phyloP scores from a whole-genome alignment of 768 basidiomycete genomes.

The Tricholoma matsutake region DNA sequence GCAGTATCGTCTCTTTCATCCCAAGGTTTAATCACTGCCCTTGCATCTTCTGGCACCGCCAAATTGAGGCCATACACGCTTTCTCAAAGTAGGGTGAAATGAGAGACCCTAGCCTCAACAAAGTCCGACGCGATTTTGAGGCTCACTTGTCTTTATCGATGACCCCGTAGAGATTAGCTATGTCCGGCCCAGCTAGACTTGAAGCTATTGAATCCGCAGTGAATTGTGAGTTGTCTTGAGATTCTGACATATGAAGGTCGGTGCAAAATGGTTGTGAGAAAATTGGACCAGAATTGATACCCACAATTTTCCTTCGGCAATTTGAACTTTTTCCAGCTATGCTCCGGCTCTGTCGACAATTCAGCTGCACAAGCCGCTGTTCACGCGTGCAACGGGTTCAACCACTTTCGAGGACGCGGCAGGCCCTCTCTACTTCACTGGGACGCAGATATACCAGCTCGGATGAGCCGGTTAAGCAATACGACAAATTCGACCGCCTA shows the following conservation, averaged over 20 bases:
- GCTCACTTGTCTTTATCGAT: conserved; percentile 70
- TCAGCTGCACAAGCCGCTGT: conserved; percentile 13
- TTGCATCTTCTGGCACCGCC: conserved; percentile 77
- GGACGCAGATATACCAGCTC: conserved; percentile 16
- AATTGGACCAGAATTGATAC: not conserved
- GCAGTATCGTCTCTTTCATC: conserved; percentile 66
- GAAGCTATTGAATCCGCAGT: conserved; percentile 39
- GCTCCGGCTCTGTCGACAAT: conserved; percentile 20
- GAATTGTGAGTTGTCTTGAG: conserved; percentile 23
- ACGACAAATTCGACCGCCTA: conserved; percentile 19
- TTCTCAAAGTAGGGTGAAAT: conserved; percentile 25
- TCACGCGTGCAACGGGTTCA: conserved; percentile 30
- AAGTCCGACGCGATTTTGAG: not conserved
- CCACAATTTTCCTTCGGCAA: conserved; percentile 7
- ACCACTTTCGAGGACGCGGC: not conserved
- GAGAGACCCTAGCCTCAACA: conserved; percentile 14
- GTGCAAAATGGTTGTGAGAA: not conserved
- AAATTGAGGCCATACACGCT: conserved; percentile 83
- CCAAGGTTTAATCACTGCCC: conserved; percentile 79
- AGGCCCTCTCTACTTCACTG: not conserved
- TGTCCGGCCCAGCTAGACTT: conserved; percentile 44
- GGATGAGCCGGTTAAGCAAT: conserved; percentile 1
- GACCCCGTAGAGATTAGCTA: conserved; percentile 52
- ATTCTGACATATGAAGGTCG: not conserved
- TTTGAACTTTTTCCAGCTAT: conserved; percentile 3